Base-by-base conservation (phyloP, 495 filamentous ascomycete genomes). In the Viridothelium virens region DNA sequence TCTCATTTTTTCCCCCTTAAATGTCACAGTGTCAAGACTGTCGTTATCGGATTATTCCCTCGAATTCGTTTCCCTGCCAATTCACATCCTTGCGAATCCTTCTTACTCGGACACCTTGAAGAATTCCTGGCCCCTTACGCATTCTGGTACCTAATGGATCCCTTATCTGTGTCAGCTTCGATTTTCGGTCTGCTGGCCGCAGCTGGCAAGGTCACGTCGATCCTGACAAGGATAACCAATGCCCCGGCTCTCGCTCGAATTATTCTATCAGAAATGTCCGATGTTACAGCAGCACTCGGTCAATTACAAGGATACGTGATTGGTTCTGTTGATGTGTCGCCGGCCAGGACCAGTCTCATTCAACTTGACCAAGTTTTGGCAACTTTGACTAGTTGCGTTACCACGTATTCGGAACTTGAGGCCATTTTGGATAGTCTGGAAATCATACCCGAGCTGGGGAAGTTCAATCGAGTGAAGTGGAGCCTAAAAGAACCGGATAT, bases 381-480 rank as follows among this genome's bases (percentile, higher is more conserved):
- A 11, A 63, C 37, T 31, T 63, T 63, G 37, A 63, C 12, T 41
- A 37, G 61, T 31, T 63, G 61, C 61, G 61, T 63, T 41, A 25
- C 61, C n/a, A 63, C 61, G 5, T 63, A 39, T n/a, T 63, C 61
- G 41, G 61, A 63, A n/a, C 25, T 63, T 16, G 61, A 63, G n/a
- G 41, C 61, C n/a, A 33, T 63, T 47, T n/a, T 63, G 10, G 41
- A 63, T 25, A 31, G 37, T 3, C 25, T 63, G 41, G 10, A 47
- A 10, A 37, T 41, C 37, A 37, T n/a, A n/a, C 41, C 61, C 4
- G 14, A 25, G n/a, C 37, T 41, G 34, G 34, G 37, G 18, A 41
- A 63, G 5, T 41, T 63, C n/a, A 25, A 59, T 9, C 53, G 61
- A 11, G 38, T 63, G 5, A 63, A 33, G 31, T 63, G 61, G 61